Conservation (phyloP, 75 land plant species). For the Pinus albicaulis region DNA sequence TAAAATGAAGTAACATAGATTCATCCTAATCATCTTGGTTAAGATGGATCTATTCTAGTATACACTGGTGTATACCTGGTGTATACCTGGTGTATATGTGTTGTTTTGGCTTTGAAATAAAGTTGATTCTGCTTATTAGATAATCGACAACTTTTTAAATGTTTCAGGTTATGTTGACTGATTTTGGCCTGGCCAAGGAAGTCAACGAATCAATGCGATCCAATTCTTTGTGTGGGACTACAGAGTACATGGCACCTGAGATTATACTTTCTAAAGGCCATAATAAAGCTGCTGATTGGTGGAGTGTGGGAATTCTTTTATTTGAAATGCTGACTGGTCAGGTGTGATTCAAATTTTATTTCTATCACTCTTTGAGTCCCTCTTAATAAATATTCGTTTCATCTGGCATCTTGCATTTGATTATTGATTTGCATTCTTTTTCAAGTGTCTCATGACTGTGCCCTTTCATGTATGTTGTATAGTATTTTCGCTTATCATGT, state of each 20-base stretch:
- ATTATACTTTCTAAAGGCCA: conserved; percentile 90
- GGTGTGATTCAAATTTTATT: conserved; percentile 30
- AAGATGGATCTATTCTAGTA: not conserved
- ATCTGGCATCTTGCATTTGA: not conserved
- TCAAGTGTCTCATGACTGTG: no score
- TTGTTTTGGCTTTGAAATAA: not conserved
- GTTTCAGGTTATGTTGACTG: conserved; percentile 86
- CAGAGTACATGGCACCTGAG: conserved; percentile 99
- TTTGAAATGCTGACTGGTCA: conserved; percentile 98
- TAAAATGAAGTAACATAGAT: no score
- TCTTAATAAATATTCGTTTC: not conserved
- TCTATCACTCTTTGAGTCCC: not conserved
- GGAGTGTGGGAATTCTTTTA: conserved; percentile 95
- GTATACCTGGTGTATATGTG: no score
- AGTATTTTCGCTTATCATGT: no score
- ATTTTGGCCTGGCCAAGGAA: conserved; percentile 97
- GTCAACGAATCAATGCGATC: conserved; percentile 78
- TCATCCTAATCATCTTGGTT: not conserved
- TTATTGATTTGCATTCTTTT: no score
- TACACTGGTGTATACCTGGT: no score
- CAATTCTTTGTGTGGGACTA: conserved; percentile 92
- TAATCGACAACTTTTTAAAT: not conserved
- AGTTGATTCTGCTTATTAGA: not conserved
- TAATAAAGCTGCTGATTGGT: conserved; percentile 98
- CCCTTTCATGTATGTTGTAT: no score